Evolutionary conservation across 164 flowering plant species (phyloP), one percentile per base, ranked within the genome.

Genomic region (Kalanchoe fedtschenkoi): DNA sequence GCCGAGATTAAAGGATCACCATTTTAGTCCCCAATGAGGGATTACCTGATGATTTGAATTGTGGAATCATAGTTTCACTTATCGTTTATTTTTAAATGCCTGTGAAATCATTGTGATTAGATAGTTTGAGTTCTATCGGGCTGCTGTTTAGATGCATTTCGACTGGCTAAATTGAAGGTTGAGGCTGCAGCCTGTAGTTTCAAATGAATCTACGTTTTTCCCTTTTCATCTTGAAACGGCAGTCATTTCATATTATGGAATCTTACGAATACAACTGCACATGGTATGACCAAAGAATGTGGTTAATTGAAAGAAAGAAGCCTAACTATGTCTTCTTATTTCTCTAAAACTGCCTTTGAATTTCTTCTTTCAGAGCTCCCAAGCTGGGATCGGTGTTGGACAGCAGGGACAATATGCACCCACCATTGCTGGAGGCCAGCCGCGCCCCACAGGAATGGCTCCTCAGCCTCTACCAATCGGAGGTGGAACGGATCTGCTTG

Each of bases 321-420:
- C n/a, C 11, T 28, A 19, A 1, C 35, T 29, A 17, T 17, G 19
- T 44, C 28, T 26, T 33, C 37, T 54, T n/a, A 34, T 34, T 8
- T 22, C 5, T 32, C 32, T 21, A 33, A 60, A 21, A 44, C 35
- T 15, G 41, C 16, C 28, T 13, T 38, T 43, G 17, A 16, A 26
- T 35, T 51, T 33, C 15, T 2, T 3, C 55, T 22, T 46, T 62
- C 78, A 86, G 92, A 77, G 70, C 66, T 73, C 76, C 21, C 85
- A 83, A 73, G 71, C 67, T 47, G 88, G 80, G 22, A 28, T 43
- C 30, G 69, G 69, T 47, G 44, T 62, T 35, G 76, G 76, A 64
- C 68, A 69, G 29, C 81, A 77, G 61, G 88, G 92, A 14, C 88
- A 82, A 34, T 91, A 91, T 72, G 96, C 89, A 22, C 96, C 96